These are phyloP conservation scores for Maudiozyma serrabonitensis DNA, from an alignment of 805 yeast species.

Conservation along the genomic window DNA sequence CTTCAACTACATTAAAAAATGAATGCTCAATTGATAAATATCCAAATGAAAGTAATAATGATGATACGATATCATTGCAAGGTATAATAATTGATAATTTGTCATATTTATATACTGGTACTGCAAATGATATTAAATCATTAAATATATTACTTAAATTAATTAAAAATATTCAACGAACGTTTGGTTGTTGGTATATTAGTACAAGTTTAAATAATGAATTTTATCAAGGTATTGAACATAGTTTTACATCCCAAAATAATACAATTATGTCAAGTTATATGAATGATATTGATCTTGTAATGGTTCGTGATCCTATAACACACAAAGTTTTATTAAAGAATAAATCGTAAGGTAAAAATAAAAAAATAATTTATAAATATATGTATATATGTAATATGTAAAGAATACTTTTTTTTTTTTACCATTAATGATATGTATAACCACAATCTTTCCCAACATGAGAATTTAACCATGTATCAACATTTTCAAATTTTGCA, in stretches of 20 bases:
- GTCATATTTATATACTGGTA: constrained; percentile 13
- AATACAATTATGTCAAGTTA: constrained; percentile 18
- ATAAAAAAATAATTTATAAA: not conserved
- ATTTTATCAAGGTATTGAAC: constrained; percentile 42
- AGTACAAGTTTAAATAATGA: constrained; percentile 22
- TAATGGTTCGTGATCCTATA: constrained; percentile 2
- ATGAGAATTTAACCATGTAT: constrained; percentile 70
- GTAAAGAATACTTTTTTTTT: not conserved
- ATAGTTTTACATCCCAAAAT: not conserved
- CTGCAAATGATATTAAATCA: constrained; percentile 1
- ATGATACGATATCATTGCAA: not conserved
- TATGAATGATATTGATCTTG: constrained; percentile 20
- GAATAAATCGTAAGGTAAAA: not conserved
- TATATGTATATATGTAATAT: not conserved
- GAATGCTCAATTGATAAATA: constrained; percentile 9
- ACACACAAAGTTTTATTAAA: not conserved
- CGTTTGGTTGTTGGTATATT: constrained; percentile 24
- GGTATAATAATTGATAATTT: constrained; percentile 28
- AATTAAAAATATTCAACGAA: constrained; percentile 13
- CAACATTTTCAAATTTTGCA: constrained; percentile 52
- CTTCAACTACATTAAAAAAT: constrained; percentile 16
- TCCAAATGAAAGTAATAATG: too few species aligned
- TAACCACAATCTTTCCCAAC: constrained; percentile 37
- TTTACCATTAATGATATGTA: constrained; percentile 13
- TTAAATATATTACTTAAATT: constrained; percentile 12